Percentiles rank a stretch among this genome's conserved stretches.
Conservation (phyloP, 2,329 filamentous ascomycete species). For the Pyrenophora tritici-repentis region DNA sequence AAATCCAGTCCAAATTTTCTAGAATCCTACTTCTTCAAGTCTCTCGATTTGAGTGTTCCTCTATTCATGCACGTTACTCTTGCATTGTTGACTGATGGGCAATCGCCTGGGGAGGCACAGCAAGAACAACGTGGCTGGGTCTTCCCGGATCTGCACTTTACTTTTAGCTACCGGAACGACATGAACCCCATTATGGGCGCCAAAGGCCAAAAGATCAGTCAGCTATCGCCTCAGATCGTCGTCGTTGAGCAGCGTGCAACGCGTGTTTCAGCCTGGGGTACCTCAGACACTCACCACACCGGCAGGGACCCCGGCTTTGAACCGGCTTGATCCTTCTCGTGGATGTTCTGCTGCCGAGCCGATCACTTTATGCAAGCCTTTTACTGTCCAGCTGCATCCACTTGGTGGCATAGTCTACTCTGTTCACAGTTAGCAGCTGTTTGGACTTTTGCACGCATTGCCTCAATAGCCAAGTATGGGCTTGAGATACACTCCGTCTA, state of each 20-base stretch:
- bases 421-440: constrained; percentile 5
- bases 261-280: constrained; percentile 30
- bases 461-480: constrained; percentile 2
- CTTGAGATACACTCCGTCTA: constrained; percentile 3
- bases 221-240: constrained; percentile 7
- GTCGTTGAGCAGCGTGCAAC: constrained; percentile 6
- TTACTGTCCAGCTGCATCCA: constrained; percentile 4
- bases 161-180: neutral
- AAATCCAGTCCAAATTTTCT: no score
- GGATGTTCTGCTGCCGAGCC: constrained; percentile 10
- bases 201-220: constrained; percentile 1
- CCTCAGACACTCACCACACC: constrained; percentile 27
- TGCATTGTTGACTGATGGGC: neutral
- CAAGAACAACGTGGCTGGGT: neutral
- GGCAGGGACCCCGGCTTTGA: constrained; percentile 17
- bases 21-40: no score
- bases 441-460: constrained; percentile 10
- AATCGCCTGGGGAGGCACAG: neutral
- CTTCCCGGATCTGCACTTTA: neutral
- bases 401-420: neutral
- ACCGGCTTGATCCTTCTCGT: neutral
- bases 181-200: neutral
- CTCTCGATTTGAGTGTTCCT: neutral
- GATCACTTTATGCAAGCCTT: constrained; percentile 18
- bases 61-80: neutral